Conservation (phyloP, 1,139 yeast species). For the Lodderomyces orthopsilosis region DNA sequence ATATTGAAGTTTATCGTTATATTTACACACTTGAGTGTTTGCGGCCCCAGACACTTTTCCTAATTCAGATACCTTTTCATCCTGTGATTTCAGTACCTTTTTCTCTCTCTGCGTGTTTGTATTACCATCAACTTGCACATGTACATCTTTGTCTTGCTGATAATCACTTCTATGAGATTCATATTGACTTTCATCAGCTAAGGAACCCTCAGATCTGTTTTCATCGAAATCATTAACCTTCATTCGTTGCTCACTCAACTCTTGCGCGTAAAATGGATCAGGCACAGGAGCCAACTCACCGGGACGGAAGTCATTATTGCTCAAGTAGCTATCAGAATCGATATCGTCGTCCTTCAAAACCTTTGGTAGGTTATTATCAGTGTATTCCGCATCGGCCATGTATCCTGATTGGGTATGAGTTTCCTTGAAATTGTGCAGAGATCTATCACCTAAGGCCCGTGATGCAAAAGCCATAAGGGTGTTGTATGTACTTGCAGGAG, state of each 20-base stretch:
- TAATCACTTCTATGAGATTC: constrained; percentile 11
- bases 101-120: neutral
- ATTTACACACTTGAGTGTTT: neutral
- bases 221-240: constrained; percentile 18
- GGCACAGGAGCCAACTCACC: constrained; percentile 19
- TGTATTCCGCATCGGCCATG: constrained; percentile 21
- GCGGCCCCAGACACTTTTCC: no score
- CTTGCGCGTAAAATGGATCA: constrained; percentile 18
- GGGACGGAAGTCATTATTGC: constrained; percentile 2
- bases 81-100: neutral
- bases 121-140: constrained; percentile 1
- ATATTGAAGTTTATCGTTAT: neutral
- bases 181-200: constrained; percentile 24
- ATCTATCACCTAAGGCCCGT: constrained; percentile 1
- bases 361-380: constrained; percentile 14
- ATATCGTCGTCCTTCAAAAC: constrained; percentile 7
- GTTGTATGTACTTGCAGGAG: neutral
- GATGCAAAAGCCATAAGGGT: neutral
- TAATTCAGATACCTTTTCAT: neutral
- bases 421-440: constrained; percentile 6
- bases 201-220: constrained; percentile 25
- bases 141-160: neutral
- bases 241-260: constrained; percentile 10
- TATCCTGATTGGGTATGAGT: constrained; percentile 16
- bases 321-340: constrained; percentile 1